Base-by-base conservation (phyloP, 208 protist species). In the Trypanosoma vivax region DNA sequence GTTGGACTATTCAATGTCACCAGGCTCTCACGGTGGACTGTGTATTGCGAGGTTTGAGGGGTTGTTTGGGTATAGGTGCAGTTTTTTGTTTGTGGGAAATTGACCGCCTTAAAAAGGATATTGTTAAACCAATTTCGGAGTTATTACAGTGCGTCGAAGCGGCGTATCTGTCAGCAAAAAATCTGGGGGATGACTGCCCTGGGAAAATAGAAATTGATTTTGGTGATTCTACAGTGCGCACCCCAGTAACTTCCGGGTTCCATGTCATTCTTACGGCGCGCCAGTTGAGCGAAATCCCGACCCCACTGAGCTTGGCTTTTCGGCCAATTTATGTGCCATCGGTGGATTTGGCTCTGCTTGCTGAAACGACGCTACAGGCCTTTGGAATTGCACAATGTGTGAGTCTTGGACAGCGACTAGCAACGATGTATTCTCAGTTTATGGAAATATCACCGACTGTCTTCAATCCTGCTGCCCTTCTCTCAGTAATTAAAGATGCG, bases 51-150 rank as follows among this genome's bases (percentile, higher is more conserved):
- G 46, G 76, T 49, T 53, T 94, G 38, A 75, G 76, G 23, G 87
- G 80, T 14, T 70, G 73, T 27, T 56, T 90, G 19, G 69, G 71
- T 49, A 47, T 77, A 5, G 87, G 87, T 13, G 71, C 70, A 27
- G 46, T 85, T 27, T 64, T 88, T 19, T 88, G 76, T 39, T 40
- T 94, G 28, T 45, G 71, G 18, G 71, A 86, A 31, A 73, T 73
- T 50, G 73, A 90, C 19, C 34, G 53, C 4, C 23, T 83, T 10
- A 45, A 68, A 13, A 51, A 33, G 9, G 45, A 58, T 21, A 40
- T 82, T 58, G 21, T 54, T 59, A 0, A 30, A 18, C 51, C 50
- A 34, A 41, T 83, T 13, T 49, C 47, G 16, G 21, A 64, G 23
- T 33, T 70, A 6, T 14, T 70, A 29, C 25, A 43, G 42, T 29